phyloP scores from a whole-genome alignment of 805 yeast genomes.

The Candida peoriensis region DNA sequence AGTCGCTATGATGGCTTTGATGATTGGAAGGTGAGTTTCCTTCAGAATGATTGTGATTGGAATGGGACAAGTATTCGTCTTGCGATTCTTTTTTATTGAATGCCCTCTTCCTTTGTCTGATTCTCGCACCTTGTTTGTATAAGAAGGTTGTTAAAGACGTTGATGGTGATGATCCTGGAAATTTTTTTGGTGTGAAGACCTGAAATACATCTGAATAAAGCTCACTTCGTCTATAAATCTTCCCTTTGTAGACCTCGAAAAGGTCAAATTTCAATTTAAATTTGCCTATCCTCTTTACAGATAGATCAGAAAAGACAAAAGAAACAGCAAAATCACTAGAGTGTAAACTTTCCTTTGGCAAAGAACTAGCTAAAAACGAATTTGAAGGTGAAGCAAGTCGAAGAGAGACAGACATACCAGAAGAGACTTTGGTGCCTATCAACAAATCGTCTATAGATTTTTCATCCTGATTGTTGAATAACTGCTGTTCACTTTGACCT shows the following conservation, averaged over 20 bases:
- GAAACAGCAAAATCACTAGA: slow-evolving; percentile 22
- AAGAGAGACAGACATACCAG: slow-evolving; percentile 22
- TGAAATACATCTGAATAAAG: slow-evolving; percentile 19
- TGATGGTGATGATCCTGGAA: slow-evolving; percentile 27
- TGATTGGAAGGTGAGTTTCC: too few relatives aligned
- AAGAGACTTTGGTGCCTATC: slow-evolving; percentile 20
- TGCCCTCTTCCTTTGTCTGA: slow-evolving; percentile 26
- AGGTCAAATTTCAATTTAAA: slow-evolving; percentile 24
- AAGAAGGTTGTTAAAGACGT: slow-evolving; percentile 26
- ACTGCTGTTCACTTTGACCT: slow-evolving; percentile 8
- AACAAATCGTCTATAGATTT: slow-evolving; percentile 15
- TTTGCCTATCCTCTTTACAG: slow-evolving; percentile 24
- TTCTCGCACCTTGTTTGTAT: slow-evolving; percentile 27
- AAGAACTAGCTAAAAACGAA: slow-evolving; percentile 6
- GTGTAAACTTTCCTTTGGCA: slow-evolving; percentile 13
- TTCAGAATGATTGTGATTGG: too few relatives aligned
- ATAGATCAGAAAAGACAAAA: slow-evolving; percentile 28
- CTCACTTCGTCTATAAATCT: slow-evolving; percentile 17
- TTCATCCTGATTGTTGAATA: slow-evolving; percentile 5
- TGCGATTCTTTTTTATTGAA: slow-evolving; percentile 29
- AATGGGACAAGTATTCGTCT: background rate
- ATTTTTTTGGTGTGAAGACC: slow-evolving; percentile 28
- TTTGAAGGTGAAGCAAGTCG: slow-evolving; percentile 12
- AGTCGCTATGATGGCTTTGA: background rate
- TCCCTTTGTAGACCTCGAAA: slow-evolving; percentile 23